A percentile compares a stretch with the other conserved stretches of the same genome.
These are phyloP conservation scores for Keithomyces neogunnii DNA, from an alignment of 2,329 filamentous ascomycete species.

Conservation along the genomic window DNA sequence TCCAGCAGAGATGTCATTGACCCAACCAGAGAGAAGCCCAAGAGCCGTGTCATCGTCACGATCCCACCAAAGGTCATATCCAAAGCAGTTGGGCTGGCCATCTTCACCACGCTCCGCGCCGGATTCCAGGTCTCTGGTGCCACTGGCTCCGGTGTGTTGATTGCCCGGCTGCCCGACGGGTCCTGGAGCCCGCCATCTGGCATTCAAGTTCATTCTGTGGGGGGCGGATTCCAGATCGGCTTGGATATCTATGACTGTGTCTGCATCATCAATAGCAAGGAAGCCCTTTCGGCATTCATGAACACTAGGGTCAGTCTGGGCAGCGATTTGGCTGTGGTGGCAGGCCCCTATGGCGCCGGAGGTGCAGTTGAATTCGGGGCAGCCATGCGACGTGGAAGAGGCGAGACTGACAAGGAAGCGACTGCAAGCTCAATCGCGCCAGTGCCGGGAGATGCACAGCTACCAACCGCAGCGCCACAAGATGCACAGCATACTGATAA, in stretches of 20 bases:
- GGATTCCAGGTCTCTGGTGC: constrained; percentile 59
- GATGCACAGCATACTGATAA: constrained; percentile 7
- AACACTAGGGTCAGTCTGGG: constrained; percentile 68
- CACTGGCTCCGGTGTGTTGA: constrained; percentile 56
- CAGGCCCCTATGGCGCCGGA: constrained; percentile 61
- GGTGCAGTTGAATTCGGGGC: constrained; percentile 56
- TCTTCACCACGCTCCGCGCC: constrained; percentile 63
- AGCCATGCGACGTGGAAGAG: constrained; percentile 13
- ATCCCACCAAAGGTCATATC: constrained; percentile 52
- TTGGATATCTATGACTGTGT: constrained; percentile 88
- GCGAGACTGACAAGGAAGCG: not conserved
- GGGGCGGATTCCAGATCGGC: constrained; percentile 71
- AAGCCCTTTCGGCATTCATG: constrained; percentile 70
- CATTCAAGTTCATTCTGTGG: constrained; percentile 73
- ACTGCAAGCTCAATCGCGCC: not conserved
- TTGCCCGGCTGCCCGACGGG: constrained; percentile 54
- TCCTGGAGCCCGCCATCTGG: constrained; percentile 75
- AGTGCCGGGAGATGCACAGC: not conserved
- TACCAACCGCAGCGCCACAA: constrained; percentile 1
- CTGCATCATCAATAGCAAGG: constrained; percentile 71
- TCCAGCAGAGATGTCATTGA: constrained; percentile 20
- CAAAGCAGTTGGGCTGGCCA: constrained; percentile 59
- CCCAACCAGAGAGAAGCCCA: constrained; percentile 28
- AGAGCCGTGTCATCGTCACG: constrained; percentile 42
- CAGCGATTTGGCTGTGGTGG: constrained; percentile 68